Conservation (phyloP, 2,329 filamentous ascomycete species). For the Fusarium poae region DNA sequence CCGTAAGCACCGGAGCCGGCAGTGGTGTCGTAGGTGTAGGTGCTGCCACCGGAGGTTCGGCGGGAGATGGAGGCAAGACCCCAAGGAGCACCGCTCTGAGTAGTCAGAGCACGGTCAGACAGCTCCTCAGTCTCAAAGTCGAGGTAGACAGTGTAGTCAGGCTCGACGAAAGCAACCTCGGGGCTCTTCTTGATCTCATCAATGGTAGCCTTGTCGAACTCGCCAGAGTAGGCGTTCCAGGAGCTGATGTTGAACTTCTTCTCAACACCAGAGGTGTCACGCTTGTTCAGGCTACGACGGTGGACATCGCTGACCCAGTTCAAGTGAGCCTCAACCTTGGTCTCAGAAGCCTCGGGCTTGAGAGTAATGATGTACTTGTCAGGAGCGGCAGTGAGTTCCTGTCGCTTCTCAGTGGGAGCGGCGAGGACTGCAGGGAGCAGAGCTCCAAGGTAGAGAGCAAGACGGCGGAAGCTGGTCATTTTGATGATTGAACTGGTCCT, state of each 20-base stretch:
- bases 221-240: conserved; percentile 58
- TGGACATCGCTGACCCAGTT: conserved; percentile 63
- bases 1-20: conserved; percentile 66
- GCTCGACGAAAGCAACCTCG: conserved; percentile 50
- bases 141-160: conserved; percentile 43
- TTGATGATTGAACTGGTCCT: conserved; percentile 6
- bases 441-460: conserved; percentile 52
- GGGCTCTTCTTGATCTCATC: conserved; percentile 57
- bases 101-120: conserved; percentile 44
- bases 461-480: conserved; percentile 51
- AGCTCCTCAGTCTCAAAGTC: conserved; percentile 31
- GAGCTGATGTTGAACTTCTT: conserved; percentile 49
- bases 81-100: conserved; percentile 43
- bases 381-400: conserved; percentile 26
- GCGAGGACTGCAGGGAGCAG: conserved; percentile 52
- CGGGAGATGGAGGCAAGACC: conserved; percentile 48
- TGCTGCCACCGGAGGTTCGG: conserved; percentile 41
- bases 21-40: conserved; percentile 64
- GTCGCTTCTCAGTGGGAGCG: conserved; percentile 42
- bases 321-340: conserved; percentile 62
- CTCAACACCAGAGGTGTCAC: conserved; percentile 55
- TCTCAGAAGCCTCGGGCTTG: conserved; percentile 61
- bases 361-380: conserved; percentile 71
- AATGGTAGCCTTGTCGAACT: conserved; percentile 58
- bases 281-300: conserved; percentile 65